phyloP scores from a whole-genome alignment of 2,329 filamentous ascomycete genomes.

The Pyrenochaeta sp. region DNA sequence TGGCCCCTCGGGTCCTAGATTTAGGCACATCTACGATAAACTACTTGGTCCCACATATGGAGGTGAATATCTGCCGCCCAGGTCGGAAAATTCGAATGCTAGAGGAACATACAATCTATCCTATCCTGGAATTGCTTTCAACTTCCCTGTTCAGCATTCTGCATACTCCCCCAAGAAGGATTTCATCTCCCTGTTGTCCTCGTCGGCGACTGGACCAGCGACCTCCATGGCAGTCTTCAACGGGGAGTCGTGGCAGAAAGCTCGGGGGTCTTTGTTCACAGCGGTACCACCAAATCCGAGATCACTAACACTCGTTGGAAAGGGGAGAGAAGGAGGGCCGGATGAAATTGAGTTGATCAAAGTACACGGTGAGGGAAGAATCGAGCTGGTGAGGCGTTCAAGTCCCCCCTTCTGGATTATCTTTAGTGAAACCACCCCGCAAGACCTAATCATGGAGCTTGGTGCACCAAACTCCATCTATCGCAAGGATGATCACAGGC shows the following conservation, averaged over 20 bases:
- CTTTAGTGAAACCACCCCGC: conserved; percentile 86
- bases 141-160: conserved; percentile 78
- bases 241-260: conserved; percentile 89
- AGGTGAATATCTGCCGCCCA: conserved; percentile 83
- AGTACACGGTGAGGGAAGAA: conserved; percentile 77
- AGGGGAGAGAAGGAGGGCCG: conserved; percentile 79
- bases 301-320: conserved; percentile 68
- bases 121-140: conserved; percentile 93
- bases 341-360: conserved; percentile 86
- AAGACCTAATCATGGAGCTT: conserved; percentile 88
- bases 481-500: conserved; percentile 85
- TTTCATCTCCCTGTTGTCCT: conserved; percentile 85
- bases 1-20: conserved; percentile 70
- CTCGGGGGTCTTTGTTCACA: conserved; percentile 77
- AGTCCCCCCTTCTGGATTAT: conserved; percentile 72
- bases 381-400: conserved; percentile 79
- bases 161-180: conserved; percentile 80
- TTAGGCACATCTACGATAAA: conserved; percentile 89
- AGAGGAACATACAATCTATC: conserved; percentile 86
- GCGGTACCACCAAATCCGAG: conserved; percentile 77
- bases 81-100: conserved; percentile 57
- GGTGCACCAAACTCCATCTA: conserved; percentile 95
- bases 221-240: conserved; percentile 90
- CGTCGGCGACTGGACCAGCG: conserved; percentile 76
- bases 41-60: conserved; percentile 94